Conservation (phyloP, 257 asterid genomes). For the Solanum okadae region DNA sequence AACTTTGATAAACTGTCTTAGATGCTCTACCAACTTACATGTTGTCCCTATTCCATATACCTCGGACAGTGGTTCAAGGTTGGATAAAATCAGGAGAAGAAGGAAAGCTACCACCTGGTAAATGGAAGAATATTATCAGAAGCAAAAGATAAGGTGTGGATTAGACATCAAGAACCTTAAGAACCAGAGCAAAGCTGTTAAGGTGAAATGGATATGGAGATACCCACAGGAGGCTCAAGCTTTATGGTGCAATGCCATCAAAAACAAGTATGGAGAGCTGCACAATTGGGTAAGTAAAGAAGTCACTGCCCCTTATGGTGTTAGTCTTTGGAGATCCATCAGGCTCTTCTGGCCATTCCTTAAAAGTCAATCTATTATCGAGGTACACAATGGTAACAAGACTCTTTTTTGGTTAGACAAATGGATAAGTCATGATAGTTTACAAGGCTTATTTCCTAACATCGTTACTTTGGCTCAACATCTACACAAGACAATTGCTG, state of each 20-base stretch:
- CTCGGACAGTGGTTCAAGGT: neutral
- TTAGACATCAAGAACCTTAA: neutral
- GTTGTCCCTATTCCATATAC: neutral
- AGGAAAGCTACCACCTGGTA: neutral
- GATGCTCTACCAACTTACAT: neutral
- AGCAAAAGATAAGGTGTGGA: neutral
- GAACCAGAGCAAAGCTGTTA: neutral
- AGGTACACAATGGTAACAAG: neutral
- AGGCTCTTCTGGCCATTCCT: neutral
- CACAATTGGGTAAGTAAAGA: neutral
- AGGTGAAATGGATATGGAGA: neutral
- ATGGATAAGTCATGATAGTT: neutral
- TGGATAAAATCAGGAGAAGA: neutral
- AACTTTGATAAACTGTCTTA: neutral
- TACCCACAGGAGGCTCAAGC: neutral
- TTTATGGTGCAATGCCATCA: neutral
- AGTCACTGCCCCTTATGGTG: neutral
- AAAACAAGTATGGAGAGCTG: neutral
- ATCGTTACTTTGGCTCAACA: neutral
- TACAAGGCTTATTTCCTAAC: neutral
- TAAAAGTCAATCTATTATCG: too few species aligned
- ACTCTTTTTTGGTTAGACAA: neutral
- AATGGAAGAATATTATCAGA: neutral
- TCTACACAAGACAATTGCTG: neutral
- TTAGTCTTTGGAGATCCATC: neutral